Evolutionary conservation across 2,329 filamentous ascomycete species (phyloP), one percentile per base, ranked within the genome.

Genomic region (Sporothrix globosa): DNA sequence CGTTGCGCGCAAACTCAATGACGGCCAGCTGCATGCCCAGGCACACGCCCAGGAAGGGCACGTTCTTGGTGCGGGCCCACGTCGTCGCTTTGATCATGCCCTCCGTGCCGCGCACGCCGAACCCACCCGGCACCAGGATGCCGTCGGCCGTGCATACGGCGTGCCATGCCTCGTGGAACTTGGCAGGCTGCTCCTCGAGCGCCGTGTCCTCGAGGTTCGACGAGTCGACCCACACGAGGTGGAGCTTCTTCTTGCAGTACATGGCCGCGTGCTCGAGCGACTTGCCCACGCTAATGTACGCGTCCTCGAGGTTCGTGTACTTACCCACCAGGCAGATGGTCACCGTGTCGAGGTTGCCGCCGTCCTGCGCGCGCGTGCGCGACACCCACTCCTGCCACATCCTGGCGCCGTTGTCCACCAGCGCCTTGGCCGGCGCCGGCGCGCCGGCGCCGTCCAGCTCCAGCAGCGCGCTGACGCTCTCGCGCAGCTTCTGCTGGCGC

Each of bases 11-110:
- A 75, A 89, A 92, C 80, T 98, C 94, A 75, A 97, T 91, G 61
- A 97, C 93, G 24, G 95, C 93, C 61, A 97, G 87, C 79, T 98
- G 96, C 90, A 97, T 93, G 70, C 93, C 93, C 27, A 97, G 84
- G 78, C 95, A 97, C 73, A 98, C 91, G 71, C 96, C 96, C 0
- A 98, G 85, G 81, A 91, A 97, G 1, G 93, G 93, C 3, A 87
- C 87, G 73, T 91, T 90, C 76, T 93, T 90, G 74, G 91, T 90
- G 70, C 96, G 90, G 1, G 95, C 94, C 90, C 92, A 97, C 74
- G 90, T 90, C n/a, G 91, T 91, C 3, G 91, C 92, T 69, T 88
- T 84, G 76, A 98, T 90, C 93, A 98, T 98, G 73, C 96, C 96
- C 78, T 95, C 90, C 0, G 89, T 93, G 71, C 93, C 95, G 75